phyloP scores from a whole-genome alignment of 179 eudicot species.

The Actinidia polygama region DNA sequence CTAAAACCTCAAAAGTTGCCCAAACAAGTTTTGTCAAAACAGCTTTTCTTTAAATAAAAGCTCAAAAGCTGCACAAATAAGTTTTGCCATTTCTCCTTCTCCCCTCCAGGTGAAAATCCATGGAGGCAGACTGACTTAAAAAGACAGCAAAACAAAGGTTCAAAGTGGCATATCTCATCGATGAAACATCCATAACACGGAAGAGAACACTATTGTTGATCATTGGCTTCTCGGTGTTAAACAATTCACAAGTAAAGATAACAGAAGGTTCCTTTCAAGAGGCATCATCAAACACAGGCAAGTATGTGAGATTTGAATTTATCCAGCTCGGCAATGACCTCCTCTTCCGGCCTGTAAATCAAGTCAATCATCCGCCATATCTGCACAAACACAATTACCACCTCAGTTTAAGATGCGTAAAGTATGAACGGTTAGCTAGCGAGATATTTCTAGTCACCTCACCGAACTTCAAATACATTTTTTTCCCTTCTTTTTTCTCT shows the following conservation, averaged over 20 bases:
- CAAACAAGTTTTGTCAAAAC: no score
- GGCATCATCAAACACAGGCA: conserved; percentile 42
- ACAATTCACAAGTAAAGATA: not conserved
- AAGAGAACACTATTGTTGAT: not conserved
- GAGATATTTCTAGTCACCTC: no score
- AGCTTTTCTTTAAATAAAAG: no score
- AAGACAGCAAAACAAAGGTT: not conserved
- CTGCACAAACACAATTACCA: conserved; percentile 43
- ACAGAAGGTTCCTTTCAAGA: not conserved
- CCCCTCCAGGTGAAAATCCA: not conserved
- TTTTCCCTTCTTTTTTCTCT: no score
- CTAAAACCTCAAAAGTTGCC: no score
- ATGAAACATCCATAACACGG: not conserved
- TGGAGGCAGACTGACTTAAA: not conserved
- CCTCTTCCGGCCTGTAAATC: conserved; percentile 89
- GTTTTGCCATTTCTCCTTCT: no score
- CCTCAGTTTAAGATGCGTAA: not conserved
- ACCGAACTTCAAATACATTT: no score
- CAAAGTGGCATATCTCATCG: not conserved
- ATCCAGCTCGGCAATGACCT: conserved; percentile 86
- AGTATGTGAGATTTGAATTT: conserved; percentile 78
- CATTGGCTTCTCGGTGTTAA: not conserved
- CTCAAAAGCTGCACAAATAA: no score
- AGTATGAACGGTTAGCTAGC: no score
- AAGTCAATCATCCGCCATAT: conserved; percentile 98